Evolutionary conservation across 2,329 filamentous ascomycete species (phyloP), one percentile per base, ranked within the genome.

Genomic region (Colletotrichum lindemuthianum): DNA sequence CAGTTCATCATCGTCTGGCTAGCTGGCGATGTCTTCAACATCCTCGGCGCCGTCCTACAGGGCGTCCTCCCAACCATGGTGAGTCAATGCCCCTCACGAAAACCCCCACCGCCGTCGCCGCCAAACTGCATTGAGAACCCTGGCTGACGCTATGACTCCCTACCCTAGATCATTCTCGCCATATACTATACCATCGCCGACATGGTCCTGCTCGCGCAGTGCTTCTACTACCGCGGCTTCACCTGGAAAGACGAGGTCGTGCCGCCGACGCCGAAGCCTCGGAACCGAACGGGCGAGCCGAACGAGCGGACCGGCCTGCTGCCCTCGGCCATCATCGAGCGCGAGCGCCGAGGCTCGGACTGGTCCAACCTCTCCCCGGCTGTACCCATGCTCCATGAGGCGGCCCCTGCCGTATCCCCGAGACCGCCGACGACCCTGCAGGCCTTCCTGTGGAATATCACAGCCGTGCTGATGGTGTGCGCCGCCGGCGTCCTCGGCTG

Each of bases 1-100:
- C 90, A 95, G 60, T 99, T 98, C 81, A 89, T 98, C 73, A 89
- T 96, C 65, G 87, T 97, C 72, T 99, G 96, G 96, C 85, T 97
- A 2, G 84, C 90, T 1, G 96, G 96, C 56, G 96, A 99, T 88
- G 89, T 97, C 69, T 97, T 97, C 84, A 98, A 98, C 75, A 96
- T 97, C 68, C 84, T 97, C 3, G 95, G 95, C n/a, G 92, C 93
- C 15, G 88, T 97, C 13, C 77, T 97, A 10, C 95, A 98, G 76
- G 91, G 92, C 59, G 95, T 99, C 7, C 78, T 98, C 58, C 94
- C 96, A 1, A 99, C 95, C 0, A 97, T 98, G 93, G 86, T 89
- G 74, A 66, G 78, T 70, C 9, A 12, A 48, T 58, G 39, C 39
- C 43, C 15, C 34, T 54, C 43, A 45, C 33, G 15, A 48, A 40